phyloP scores from a whole-genome alignment of 1,284 basidiomycete species.

The Phellopilus nigrolimitatus region DNA sequence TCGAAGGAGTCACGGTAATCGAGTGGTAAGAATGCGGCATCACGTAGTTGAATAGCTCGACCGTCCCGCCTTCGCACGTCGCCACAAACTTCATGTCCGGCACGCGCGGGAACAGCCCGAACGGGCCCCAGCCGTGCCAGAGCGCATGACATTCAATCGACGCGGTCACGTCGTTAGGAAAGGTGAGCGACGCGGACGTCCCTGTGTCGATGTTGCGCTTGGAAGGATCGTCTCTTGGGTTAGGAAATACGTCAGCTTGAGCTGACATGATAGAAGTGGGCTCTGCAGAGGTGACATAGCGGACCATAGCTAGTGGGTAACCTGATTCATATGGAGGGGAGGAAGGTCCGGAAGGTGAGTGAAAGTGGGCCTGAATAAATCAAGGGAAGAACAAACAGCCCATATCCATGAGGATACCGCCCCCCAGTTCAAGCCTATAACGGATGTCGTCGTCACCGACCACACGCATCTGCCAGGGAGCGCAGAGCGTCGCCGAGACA shows the following conservation, averaged over 20 bases:
- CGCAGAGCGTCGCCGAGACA: constrained; percentile 26
- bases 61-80: constrained; percentile 37
- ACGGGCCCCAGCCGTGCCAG: constrained; percentile 28
- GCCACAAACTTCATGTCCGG: constrained; percentile 32
- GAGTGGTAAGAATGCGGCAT: constrained; percentile 35
- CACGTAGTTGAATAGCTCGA: constrained; percentile 36
- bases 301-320: constrained; percentile 14
- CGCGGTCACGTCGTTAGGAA: constrained; percentile 33
- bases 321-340: constrained; percentile 1
- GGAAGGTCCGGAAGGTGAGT: not conserved
- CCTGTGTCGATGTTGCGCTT: constrained; percentile 33
- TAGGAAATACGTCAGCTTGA: not conserved
- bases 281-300: constrained; percentile 11
- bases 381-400: constrained; percentile 41
- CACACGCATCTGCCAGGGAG: constrained; percentile 30
- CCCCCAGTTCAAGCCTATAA: constrained; percentile 53
- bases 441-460: constrained; percentile 48
- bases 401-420: constrained; percentile 65
- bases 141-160: constrained; percentile 31
- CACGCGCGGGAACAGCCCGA: constrained; percentile 32
- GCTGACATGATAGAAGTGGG: constrained; percentile 16
- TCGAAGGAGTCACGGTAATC: constrained; percentile 32
- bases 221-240: not conserved
- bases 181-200: constrained; percentile 34
- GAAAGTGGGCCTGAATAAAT: not conserved